Percentiles rank a stretch among this genome's conserved stretches.
These are phyloP conservation scores for Apiotrichum sp. DNA, from an alignment of 1,284 basidiomycete species.

Conservation along the genomic window DNA sequence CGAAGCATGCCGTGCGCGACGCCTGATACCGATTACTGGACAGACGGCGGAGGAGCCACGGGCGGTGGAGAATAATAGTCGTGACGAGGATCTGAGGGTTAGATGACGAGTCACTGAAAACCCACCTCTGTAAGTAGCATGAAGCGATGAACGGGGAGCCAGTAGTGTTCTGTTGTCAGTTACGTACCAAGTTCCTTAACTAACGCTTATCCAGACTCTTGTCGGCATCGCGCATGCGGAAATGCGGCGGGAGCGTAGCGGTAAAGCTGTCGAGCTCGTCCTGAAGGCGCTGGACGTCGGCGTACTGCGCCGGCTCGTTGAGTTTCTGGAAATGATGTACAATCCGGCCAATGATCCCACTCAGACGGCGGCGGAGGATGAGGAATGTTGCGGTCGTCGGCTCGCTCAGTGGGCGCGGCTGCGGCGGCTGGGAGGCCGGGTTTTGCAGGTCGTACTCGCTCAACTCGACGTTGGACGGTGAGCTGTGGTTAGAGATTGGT, in stretches of 20 bases:
- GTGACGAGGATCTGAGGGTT: conserved; percentile 28
- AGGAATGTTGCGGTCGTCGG: conserved; percentile 84
- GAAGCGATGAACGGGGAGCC: conserved; percentile 43
- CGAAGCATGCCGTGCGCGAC: conserved; percentile 42
- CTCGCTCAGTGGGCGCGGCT: conserved; percentile 45
- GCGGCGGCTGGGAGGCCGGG: conserved; percentile 25
- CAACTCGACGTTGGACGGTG: conserved; percentile 78
- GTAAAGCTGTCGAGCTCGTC: conserved; percentile 78
- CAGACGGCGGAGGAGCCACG: conserved; percentile 42
- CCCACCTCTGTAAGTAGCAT: conserved; percentile 42
- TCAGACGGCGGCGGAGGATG: conserved; percentile 76
- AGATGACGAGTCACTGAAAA: background rate
- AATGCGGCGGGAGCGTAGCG: conserved; percentile 60
- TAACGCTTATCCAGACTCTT: conserved; percentile 62
- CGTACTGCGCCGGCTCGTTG: conserved; percentile 70
- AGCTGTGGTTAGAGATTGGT: conserved; percentile 40
- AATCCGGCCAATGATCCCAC: conserved; percentile 80
- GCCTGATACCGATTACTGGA: conserved; percentile 39
- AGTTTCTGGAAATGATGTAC: conserved; percentile 94
- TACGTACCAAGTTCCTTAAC: background rate
- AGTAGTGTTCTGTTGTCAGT: conserved; percentile 24
- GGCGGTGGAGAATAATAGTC: conserved; percentile 45
- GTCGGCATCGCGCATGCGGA: conserved; percentile 60
- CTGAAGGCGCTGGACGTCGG: conserved; percentile 75
- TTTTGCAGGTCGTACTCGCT: conserved; percentile 50